Percentiles rank a stretch among this genome's conserved stretches.
phyloP scores from a whole-genome alignment of 2,329 filamentous ascomycete genomes.

The Venturia oleaginea region DNA sequence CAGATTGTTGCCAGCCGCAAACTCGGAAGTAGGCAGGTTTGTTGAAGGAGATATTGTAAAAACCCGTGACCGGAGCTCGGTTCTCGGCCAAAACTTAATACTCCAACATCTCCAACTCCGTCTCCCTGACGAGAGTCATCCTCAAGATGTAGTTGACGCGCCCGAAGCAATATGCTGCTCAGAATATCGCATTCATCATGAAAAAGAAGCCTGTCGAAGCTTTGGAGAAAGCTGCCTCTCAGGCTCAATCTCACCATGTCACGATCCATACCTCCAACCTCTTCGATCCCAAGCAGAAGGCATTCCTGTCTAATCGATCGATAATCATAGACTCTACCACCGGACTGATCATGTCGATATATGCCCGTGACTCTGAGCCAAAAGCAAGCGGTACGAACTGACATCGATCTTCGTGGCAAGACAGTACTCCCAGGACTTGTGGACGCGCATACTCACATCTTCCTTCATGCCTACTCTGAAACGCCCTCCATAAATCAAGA shows the following conservation, averaged over 20 bases:
- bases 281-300: slow-evolving; percentile 39
- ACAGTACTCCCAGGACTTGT: slow-evolving; percentile 47
- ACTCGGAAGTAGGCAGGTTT: too few species aligned
- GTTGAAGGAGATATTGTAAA: too few species aligned
- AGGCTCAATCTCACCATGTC: neutral
- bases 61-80: neutral
- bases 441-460: slow-evolving; percentile 50
- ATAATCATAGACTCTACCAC: slow-evolving; percentile 32
- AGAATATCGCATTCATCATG: neutral
- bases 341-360: slow-evolving; percentile 34
- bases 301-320: slow-evolving; percentile 34
- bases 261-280: slow-evolving; percentile 38
- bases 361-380: slow-evolving; percentile 36
- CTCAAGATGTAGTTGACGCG: neutral
- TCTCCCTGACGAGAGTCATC: neutral
- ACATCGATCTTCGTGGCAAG: slow-evolving; percentile 46
- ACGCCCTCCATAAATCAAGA: slow-evolving; percentile 39
- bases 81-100: neutral
- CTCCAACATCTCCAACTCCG: neutral
- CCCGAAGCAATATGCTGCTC: neutral
- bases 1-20: too few species aligned
- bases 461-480: slow-evolving; percentile 37
- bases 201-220: neutral
- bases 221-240: neutral
- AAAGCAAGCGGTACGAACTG: slow-evolving; percentile 46